These are phyloP conservation scores for Mortierella hygrophila DNA, from an alignment of 192 early-diverging fungal genomes.

Conservation along the genomic window DNA sequence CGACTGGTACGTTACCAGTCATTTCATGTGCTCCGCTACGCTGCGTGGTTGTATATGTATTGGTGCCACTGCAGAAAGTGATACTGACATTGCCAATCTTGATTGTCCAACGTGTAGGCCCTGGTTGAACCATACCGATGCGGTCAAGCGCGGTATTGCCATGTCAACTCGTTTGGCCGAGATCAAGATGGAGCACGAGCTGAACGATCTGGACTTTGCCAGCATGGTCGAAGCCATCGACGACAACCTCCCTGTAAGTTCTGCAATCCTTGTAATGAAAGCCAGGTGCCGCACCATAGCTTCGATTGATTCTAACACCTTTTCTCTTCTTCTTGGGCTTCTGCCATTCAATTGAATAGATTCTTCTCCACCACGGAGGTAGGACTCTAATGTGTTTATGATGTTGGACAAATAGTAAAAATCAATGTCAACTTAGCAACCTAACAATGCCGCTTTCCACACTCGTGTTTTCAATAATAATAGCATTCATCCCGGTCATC, in stretches of 20 bases:
- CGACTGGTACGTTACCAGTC: conserved; percentile 29
- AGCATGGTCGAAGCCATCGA: conserved; percentile 46
- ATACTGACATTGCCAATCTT: neutral
- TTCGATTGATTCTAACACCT: neutral
- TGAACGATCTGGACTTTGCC: conserved; percentile 53
- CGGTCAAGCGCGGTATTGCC: conserved; percentile 54
- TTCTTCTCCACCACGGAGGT: conserved; percentile 48
- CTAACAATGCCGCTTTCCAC: neutral
- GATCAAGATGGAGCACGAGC: conserved; percentile 51
- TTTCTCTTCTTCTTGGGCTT: neutral
- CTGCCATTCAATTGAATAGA: neutral
- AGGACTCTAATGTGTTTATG: neutral
- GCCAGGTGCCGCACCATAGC: neutral
- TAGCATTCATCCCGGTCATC: conserved; percentile 83
- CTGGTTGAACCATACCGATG: conserved; percentile 53
- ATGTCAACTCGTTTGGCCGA: conserved; percentile 52
- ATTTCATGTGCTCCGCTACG: neutral
- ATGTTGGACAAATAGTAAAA: neutral
- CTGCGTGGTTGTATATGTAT: neutral
- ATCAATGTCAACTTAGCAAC: neutral
- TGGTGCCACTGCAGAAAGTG: neutral
- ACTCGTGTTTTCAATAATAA: neutral
- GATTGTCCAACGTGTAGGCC: neutral
- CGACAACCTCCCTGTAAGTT: conserved; percentile 45
- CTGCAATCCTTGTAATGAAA: neutral